Evolutionary conservation across 331 rosid genomes (phyloP).

Genomic region (Malus hybrid): DNA sequence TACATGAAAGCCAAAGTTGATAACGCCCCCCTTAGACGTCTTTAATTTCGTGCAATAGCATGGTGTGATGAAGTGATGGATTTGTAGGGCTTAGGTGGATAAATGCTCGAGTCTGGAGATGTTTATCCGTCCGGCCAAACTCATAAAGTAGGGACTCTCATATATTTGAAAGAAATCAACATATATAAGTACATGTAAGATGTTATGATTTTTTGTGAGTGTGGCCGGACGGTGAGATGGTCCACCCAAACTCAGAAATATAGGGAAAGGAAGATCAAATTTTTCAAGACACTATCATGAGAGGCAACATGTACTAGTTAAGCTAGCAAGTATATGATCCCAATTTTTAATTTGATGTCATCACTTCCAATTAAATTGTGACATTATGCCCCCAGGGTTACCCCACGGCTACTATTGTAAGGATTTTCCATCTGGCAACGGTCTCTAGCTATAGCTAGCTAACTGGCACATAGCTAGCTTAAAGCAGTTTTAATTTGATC

Average conservation of each 20-base stretch:
- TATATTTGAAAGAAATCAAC: no score
- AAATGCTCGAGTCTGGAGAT: no score
- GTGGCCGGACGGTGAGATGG: no score
- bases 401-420: neutral
- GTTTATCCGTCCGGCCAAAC: neutral
- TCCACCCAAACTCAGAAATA: neutral
- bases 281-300: neutral
- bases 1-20: neutral
- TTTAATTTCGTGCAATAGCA: neutral
- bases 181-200: neutral
- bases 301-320: neutral
- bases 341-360: neutral
- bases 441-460: neutral
- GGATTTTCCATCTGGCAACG: neutral
- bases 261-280: neutral
- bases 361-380: neutral
- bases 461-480: neutral
- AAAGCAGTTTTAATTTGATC: neutral
- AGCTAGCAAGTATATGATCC: neutral
- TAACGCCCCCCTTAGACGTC: neutral
- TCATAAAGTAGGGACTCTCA: neutral
- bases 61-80: neutral
- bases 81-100: neutral
- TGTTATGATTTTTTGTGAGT: no score
- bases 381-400: neutral